Conservation (phyloP, 768 basidiomycete genomes). For the Mycena galericulata region DNA sequence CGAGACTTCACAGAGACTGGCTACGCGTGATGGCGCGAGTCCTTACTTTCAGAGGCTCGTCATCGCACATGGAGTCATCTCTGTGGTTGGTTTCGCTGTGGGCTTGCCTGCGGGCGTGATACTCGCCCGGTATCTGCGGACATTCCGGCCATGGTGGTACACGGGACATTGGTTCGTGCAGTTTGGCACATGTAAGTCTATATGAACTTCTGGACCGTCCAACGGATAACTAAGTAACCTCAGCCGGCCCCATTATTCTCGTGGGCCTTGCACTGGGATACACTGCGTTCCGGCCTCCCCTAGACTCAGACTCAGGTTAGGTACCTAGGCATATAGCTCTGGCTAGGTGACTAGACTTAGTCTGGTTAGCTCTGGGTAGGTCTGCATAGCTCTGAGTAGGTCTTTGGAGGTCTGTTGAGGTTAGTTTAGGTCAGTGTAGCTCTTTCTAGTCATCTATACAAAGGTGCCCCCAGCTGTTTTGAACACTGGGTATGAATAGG, state of each 20-base stretch:
- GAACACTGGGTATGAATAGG: too few species aligned
- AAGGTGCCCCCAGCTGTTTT: too few species aligned
- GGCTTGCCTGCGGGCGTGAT: conserved; percentile 1
- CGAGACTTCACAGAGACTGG: too few species aligned
- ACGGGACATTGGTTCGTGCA: conserved; percentile 16
- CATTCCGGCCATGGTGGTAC: conserved; percentile 18
- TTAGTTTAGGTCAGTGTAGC: too few species aligned
- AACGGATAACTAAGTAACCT: not conserved
- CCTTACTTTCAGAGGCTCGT: not conserved
- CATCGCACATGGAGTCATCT: conserved; percentile 10
- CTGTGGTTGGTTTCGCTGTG: conserved; percentile 2
- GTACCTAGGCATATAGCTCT: too few species aligned
- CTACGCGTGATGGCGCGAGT: not conserved
- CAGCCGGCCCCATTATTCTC: conserved; percentile 1
- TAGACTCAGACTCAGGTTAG: too few species aligned
- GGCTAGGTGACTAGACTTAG: too few species aligned
- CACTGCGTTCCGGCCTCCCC: too few species aligned
- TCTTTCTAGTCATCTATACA: too few species aligned
- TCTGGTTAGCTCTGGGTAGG: too few species aligned
- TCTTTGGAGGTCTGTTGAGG: too few species aligned
- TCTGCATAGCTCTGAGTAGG: too few species aligned
- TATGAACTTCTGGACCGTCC: not conserved
- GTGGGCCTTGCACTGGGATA: not conserved
- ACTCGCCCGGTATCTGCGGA: conserved; percentile 17
- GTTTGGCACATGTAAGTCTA: not conserved